These are phyloP conservation scores for Rhodosporidiobolus odoratus DNA, from an alignment of 768 basidiomycete species.

Conservation along the genomic window DNA sequence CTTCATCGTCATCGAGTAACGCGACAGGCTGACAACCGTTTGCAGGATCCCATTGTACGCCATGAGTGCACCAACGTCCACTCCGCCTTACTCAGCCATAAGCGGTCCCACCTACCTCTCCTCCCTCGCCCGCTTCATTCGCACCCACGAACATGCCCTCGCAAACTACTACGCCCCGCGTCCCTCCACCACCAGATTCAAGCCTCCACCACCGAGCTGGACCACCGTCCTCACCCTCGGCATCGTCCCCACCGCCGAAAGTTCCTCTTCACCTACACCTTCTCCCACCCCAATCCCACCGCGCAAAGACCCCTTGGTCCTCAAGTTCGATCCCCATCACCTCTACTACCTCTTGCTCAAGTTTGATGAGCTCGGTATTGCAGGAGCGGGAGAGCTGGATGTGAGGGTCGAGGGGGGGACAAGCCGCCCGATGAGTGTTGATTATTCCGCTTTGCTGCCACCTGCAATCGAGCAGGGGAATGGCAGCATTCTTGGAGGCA, in stretches of 20 bases:
- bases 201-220: conserved; percentile 28
- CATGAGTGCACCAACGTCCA: background rate
- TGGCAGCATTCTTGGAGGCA: conserved; percentile 15
- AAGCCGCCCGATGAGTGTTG: conserved; percentile 65
- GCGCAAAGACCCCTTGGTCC: conserved; percentile 53
- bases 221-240: conserved; percentile 34
- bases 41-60: background rate
- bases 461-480: conserved; percentile 28
- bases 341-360: conserved; percentile 84
- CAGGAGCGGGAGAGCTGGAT: conserved; percentile 70
- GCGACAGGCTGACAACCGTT: background rate
- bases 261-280: background rate
- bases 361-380: conserved; percentile 71
- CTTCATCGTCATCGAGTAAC: background rate
- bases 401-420: conserved; percentile 66
- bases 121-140: conserved; percentile 64
- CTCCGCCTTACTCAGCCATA: background rate
- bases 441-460: conserved; percentile 54
- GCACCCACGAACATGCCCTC: conserved; percentile 64
- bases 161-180: conserved; percentile 51
- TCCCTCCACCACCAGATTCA: background rate
- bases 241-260: conserved; percentile 25
- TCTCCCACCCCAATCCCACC: background rate
- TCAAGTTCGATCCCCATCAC: conserved; percentile 70
- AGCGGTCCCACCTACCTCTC: conserved; percentile 58